Conservation (phyloP, 2,329 filamentous ascomycete species). For the Nigrospora oryzae region DNA sequence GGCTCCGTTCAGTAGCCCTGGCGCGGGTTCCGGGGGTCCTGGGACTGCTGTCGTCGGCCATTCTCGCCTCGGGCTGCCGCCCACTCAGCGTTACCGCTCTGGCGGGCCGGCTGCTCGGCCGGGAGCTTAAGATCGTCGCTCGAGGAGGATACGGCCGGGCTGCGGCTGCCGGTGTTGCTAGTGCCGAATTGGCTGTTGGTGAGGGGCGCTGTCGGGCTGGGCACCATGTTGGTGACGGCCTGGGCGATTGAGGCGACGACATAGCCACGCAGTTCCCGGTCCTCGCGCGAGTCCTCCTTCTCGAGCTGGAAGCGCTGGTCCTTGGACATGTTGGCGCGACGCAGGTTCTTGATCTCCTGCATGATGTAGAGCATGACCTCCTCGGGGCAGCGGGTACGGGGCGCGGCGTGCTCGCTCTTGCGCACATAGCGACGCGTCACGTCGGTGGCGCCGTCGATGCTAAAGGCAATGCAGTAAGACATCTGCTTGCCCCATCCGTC, state of each 20-base stretch:
- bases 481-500: constrained; percentile 96
- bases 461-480: constrained; percentile 95
- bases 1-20: constrained; percentile 17
- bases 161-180: constrained; percentile 1
- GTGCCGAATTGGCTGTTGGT: constrained; percentile 17
- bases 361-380: constrained; percentile 86
- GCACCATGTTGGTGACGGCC: constrained; percentile 61
- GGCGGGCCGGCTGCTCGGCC: constrained; percentile 47
- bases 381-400: constrained; percentile 74
- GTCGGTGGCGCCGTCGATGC: constrained; percentile 72
- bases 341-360: constrained; percentile 80
- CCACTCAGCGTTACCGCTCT: constrained; percentile 43
- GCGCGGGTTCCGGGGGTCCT: constrained; percentile 34
- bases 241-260: constrained; percentile 67
- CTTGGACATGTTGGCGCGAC: constrained; percentile 77
- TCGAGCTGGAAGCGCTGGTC: constrained; percentile 74
- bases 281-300: constrained; percentile 70
- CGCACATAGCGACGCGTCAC: constrained; percentile 62
- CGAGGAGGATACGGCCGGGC: constrained; percentile 13
- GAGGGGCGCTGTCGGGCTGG: constrained; percentile 24
- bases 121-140: constrained; percentile 52
- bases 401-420: constrained; percentile 62
- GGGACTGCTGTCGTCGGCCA: constrained; percentile 27
- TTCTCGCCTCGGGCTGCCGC: constrained; percentile 37
- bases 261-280: constrained; percentile 65